A percentile compares a stretch with the other conserved stretches of the same genome.
Conservation (phyloP, 176 grass and related monocot species). For the Oryza officinalis region DNA sequence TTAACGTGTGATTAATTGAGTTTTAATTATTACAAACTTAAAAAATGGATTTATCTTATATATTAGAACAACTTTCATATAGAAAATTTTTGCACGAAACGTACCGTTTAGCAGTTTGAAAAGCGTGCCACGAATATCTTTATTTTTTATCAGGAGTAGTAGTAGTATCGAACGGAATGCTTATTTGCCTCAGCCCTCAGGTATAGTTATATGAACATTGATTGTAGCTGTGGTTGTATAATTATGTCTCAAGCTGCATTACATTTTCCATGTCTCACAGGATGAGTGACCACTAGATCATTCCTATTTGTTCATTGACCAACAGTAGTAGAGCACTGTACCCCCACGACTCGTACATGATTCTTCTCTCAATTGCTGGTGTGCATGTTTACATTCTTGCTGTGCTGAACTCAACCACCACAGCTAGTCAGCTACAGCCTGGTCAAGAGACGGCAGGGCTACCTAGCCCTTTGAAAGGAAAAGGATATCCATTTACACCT, state of each 20-base stretch:
- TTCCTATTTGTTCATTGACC: not conserved
- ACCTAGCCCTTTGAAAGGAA: conserved; percentile 39
- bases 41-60: no score
- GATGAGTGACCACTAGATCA: conserved; percentile 29
- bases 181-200: not conserved
- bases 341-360: not conserved
- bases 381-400: conserved; percentile 1
- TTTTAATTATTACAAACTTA: no score
- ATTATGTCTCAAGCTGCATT: not conserved
- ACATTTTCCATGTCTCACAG: conserved; percentile 16
- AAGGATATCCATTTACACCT: conserved; percentile 41
- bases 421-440: conserved; percentile 14
- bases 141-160: no score
- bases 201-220: conserved; percentile 14
- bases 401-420: not conserved
- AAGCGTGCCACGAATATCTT: no score
- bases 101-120: no score
- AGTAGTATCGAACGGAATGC: no score
- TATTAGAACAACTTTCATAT: no score
- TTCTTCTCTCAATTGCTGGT: conserved; percentile 9
- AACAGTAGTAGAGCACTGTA: not conserved
- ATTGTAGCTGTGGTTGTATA: not conserved
- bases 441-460: conserved; percentile 10
- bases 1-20: no score
- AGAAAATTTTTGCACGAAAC: no score